phyloP scores from a whole-genome alignment of 768 basidiomycete genomes.

The Rhodotorula graminis region DNA sequence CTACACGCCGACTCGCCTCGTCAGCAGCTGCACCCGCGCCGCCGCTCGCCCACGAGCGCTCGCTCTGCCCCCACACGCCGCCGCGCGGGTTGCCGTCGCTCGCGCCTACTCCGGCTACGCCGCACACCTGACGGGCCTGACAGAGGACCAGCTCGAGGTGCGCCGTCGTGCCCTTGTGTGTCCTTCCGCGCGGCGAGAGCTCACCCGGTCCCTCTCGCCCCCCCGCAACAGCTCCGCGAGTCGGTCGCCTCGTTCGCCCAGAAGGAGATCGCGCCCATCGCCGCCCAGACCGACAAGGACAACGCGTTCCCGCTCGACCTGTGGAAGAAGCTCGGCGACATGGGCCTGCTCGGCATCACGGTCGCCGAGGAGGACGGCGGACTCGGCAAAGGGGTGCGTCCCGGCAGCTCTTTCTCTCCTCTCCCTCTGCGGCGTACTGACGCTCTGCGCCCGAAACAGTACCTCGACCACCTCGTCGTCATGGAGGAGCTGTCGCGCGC shows the following conservation, averaged over 20 bases:
- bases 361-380: constrained; percentile 77
- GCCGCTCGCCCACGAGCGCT: neutral
- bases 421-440: neutral
- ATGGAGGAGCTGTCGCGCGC: constrained; percentile 88
- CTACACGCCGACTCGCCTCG: constrained; percentile 1
- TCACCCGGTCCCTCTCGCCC: neutral
- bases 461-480: constrained; percentile 58
- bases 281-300: constrained; percentile 75
- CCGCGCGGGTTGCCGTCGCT: neutral
- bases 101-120: constrained; percentile 57
- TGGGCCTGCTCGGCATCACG: constrained; percentile 71
- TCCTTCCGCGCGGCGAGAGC: neutral
- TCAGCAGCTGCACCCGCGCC: neutral
- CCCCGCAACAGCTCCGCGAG: constrained; percentile 63
- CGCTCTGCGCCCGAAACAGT: constrained; percentile 50
- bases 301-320: constrained; percentile 76
- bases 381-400: constrained; percentile 61
- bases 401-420: constrained; percentile 43
- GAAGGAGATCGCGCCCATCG: constrained; percentile 76
- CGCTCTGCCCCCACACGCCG: neutral
- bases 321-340: constrained; percentile 85
- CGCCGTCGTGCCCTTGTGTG: constrained; percentile 12
- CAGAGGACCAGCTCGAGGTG: constrained; percentile 74
- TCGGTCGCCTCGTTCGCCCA: constrained; percentile 73
- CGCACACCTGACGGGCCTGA: constrained; percentile 66